These are phyloP conservation scores for Pyrenochaeta sp. DNA, from an alignment of 2,329 filamentous ascomycete genomes.

Conservation along the genomic window DNA sequence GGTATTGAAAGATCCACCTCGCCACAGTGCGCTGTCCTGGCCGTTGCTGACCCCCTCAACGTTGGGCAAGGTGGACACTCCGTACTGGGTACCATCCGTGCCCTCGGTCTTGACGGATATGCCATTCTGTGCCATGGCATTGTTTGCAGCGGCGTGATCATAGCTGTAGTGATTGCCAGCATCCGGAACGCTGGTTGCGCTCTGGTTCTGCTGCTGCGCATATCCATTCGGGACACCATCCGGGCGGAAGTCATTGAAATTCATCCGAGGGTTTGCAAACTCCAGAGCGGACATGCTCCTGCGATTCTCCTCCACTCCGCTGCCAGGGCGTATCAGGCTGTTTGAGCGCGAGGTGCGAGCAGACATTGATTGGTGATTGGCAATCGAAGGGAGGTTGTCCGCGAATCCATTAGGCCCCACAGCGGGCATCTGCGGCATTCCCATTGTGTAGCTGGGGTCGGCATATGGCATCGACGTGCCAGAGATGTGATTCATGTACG, in stretches of 20 bases:
- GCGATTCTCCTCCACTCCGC: slow-evolving; percentile 46
- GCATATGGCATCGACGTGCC: slow-evolving; percentile 44
- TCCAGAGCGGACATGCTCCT: slow-evolving; percentile 47
- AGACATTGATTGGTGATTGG: slow-evolving; percentile 53
- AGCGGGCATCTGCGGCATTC: slow-evolving; percentile 44
- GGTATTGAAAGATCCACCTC: slow-evolving; percentile 52
- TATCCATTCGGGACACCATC: slow-evolving; percentile 38
- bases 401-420: slow-evolving; percentile 44
- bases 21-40: slow-evolving; percentile 51
- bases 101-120: slow-evolving; percentile 46
- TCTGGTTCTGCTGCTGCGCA: slow-evolving; percentile 34
- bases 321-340: slow-evolving; percentile 55
- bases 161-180: slow-evolving; percentile 42
- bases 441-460: slow-evolving; percentile 41
- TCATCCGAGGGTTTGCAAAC: slow-evolving; percentile 40
- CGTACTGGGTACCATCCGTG: slow-evolving; percentile 36
- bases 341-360: slow-evolving; percentile 58
- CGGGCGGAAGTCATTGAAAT: slow-evolving; percentile 47
- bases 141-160: slow-evolving; percentile 37
- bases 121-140: slow-evolving; percentile 43
- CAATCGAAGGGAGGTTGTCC: slow-evolving; percentile 49
- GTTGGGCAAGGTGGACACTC: slow-evolving; percentile 44
- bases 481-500: slow-evolving; percentile 45
- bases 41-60: slow-evolving; percentile 45
- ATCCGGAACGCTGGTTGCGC: slow-evolving; percentile 26